These are phyloP conservation scores for Murraya koenigii DNA, from an alignment of 345 rosid genomes.

Conservation along the genomic window DNA sequence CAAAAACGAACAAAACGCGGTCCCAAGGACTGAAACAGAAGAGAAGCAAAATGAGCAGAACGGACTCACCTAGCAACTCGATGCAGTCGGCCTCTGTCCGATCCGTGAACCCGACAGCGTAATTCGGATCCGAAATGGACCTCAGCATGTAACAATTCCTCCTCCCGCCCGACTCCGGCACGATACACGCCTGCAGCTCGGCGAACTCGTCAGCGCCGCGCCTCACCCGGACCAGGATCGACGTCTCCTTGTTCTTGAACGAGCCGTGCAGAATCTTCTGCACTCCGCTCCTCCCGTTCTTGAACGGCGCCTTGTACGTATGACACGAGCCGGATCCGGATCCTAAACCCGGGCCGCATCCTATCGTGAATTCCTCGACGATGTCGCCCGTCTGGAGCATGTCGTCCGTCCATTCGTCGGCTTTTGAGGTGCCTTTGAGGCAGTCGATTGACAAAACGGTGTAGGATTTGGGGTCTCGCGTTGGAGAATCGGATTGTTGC, in stretches of 20 bases:
- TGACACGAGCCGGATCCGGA: slow-evolving; percentile 17
- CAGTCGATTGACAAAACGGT: slow-evolving; percentile 79
- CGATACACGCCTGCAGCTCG: slow-evolving; percentile 90
- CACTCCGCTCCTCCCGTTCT: slow-evolving; percentile 77
- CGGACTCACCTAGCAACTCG: slow-evolving; percentile 73
- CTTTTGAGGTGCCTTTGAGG: slow-evolving; percentile 80
- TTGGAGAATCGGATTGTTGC: slow-evolving; percentile 31
- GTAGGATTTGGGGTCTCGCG: slow-evolving; percentile 30
- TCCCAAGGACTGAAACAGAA: neutral
- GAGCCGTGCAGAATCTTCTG: slow-evolving; percentile 74
- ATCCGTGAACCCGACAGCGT: slow-evolving; percentile 82
- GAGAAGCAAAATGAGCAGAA: neutral
- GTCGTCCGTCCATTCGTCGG: slow-evolving; percentile 96
- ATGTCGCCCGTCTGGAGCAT: slow-evolving; percentile 97
- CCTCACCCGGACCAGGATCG: slow-evolving; percentile 66
- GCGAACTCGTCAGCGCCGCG: slow-evolving; percentile 65
- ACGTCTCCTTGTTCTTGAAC: slow-evolving; percentile 73
- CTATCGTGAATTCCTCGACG: slow-evolving; percentile 82
- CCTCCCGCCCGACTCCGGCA: slow-evolving; percentile 69
- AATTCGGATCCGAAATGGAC: slow-evolving; percentile 87
- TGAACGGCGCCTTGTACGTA: slow-evolving; percentile 66
- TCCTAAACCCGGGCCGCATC: slow-evolving; percentile 46
- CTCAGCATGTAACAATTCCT: slow-evolving; percentile 66
- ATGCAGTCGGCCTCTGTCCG: slow-evolving; percentile 82
- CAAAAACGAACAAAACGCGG: neutral